Base-by-base conservation (phyloP, 83 land plant species). In the Picea engelmannii region DNA sequence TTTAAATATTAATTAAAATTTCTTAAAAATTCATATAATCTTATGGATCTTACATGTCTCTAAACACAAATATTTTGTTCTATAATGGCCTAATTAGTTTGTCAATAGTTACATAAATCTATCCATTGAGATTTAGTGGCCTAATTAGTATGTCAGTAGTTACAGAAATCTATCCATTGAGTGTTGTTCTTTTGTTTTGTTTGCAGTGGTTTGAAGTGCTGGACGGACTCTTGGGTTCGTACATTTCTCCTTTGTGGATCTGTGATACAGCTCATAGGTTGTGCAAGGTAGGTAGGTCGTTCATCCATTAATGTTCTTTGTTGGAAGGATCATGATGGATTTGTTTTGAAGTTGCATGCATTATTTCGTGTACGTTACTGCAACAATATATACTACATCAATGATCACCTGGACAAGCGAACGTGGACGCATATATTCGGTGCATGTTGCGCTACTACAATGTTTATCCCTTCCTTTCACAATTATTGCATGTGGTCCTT, bases 361-460 rank as follows among this genome's bases (percentile, higher is more conserved):
- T 55, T 55, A 55, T 55, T 55, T 55, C 59, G 4, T 55, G 59
- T 55, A 55, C 92, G n/a, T n/a, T n/a, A n/a, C n/a, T n/a, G n/a
- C n/a, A 92, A 93, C 76, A 93, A 91, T 76, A 91, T 93, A n/a
- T 93, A 93, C 83, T 93, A 93, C 90, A 91, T 93, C 78, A 93
- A 93, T 55, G 94, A 93, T 68, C 83, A 75, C 4, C 75, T 93
- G 82, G 93, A 89, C 87, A 95, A 95, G 87, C 79, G 97, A 61
- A 95, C 90, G 60, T 93, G 95, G 97, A 92, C 97, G 15, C 88
- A 93, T 81, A 93, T 95, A 21, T 95, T 93, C 79, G 97, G 97
- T 44, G 97, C 97, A 66, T 89, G 92, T 80, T 95, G 93, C 76
- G 95, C 95, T 4, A 88, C 95, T 27, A 89, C 95, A 0, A 91